Conservation (phyloP, 176 grass and related monocot genomes). For the Oryza officinalis region DNA sequence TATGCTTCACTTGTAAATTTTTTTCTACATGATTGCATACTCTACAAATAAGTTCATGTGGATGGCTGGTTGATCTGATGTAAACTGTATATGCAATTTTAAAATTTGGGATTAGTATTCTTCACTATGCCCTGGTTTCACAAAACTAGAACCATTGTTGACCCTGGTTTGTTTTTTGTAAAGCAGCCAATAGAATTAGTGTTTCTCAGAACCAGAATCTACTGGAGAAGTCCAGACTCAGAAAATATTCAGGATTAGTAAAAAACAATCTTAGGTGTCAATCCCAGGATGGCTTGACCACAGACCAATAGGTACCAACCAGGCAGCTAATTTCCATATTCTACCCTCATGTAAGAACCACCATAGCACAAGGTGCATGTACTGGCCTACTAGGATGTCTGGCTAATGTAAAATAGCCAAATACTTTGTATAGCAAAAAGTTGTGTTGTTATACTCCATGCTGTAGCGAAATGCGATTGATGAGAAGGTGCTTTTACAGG, state of each 20-base stretch:
- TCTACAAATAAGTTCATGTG: background rate
- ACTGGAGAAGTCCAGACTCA: background rate
- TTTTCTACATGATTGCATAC: background rate
- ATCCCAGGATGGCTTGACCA: background rate
- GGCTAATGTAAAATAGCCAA: constrained; percentile 7
- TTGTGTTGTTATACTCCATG: background rate
- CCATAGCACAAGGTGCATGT: background rate
- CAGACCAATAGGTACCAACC: background rate
- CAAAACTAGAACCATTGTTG: constrained; percentile 28
- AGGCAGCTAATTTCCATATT: constrained; percentile 5
- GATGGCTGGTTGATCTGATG: background rate
- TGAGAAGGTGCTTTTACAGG: constrained; percentile 14
- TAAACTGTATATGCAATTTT: background rate
- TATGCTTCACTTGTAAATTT: background rate
- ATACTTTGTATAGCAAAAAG: constrained; percentile 21
- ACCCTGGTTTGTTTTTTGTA: background rate
- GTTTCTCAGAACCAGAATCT: constrained; percentile 9
- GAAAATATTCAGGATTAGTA: background rate
- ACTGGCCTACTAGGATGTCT: background rate
- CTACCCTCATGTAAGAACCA: background rate
- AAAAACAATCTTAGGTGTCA: constrained; percentile 1
- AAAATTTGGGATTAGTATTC: background rate
- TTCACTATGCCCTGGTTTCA: background rate
- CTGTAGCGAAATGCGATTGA: constrained; percentile 23
- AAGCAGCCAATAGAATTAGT: background rate